Evolutionary conservation across 169 alveolate genomes (phyloP).

Genomic region (Eimeria acervulina): DNA sequence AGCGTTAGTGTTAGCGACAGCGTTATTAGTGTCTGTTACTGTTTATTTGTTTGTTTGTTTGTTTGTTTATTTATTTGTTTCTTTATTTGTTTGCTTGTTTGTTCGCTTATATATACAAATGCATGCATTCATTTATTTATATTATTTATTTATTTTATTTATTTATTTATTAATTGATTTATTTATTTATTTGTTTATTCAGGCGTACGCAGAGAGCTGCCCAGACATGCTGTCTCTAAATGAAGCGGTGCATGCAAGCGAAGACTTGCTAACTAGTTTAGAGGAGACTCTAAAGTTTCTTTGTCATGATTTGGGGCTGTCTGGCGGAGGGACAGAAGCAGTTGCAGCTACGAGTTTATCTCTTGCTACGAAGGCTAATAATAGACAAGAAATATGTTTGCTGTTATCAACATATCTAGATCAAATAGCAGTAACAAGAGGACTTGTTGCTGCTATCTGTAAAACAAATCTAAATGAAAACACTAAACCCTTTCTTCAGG

Average conservation of each 20-base stretch:
- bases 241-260: slow-evolving; percentile 22
- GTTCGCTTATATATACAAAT: no score
- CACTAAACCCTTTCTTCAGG: slow-evolving; percentile 38
- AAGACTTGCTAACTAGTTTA: neutral
- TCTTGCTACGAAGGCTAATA: slow-evolving; percentile 24
- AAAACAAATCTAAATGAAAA: neutral
- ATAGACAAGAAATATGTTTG: slow-evolving; percentile 10
- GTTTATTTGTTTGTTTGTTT: no score
- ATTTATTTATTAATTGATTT: neutral
- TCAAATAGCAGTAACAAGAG: slow-evolving; percentile 71
- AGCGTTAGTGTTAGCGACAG: no score
- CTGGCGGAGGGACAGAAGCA: slow-evolving; percentile 17
- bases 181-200: no score
- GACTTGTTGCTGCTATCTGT: no score
- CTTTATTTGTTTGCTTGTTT: no score
- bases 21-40: no score
- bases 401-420: slow-evolving; percentile 46
- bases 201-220: slow-evolving; percentile 29
- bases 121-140: no score
- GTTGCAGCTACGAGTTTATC: slow-evolving; percentile 32
- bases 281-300: neutral
- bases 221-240: slow-evolving; percentile 63
- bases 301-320: slow-evolving; percentile 46
- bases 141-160: no score
- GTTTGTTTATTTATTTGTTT: no score